phyloP scores from a whole-genome alignment of 1,284 basidiomycete genomes.

The Ganoderma meredithae region DNA sequence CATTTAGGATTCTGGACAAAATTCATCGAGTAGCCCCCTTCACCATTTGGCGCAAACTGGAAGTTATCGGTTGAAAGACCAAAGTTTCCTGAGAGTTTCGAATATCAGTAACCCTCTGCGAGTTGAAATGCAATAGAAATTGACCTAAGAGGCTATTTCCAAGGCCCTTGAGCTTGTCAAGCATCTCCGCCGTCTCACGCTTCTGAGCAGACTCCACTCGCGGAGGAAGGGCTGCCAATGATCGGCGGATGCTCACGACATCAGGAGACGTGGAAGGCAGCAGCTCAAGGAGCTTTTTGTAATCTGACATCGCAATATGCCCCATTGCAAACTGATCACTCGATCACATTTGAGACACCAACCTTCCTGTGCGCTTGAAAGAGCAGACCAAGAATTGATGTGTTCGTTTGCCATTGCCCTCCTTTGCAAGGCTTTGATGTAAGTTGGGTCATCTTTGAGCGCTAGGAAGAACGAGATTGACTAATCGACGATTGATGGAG shows the following conservation, averaged over 20 bases:
- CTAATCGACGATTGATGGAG: slow-evolving; percentile 14
- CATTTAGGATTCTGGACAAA: slow-evolving; percentile 55
- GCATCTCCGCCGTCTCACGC: slow-evolving; percentile 91
- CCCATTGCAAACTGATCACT: background rate
- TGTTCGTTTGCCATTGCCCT: slow-evolving; percentile 87
- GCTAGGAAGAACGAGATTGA: slow-evolving; percentile 56
- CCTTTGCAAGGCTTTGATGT: slow-evolving; percentile 89
- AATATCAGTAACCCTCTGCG: background rate
- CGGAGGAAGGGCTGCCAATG: slow-evolving; percentile 65
- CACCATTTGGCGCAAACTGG: slow-evolving; percentile 90
- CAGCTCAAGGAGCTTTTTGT: slow-evolving; percentile 70
- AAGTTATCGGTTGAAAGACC: slow-evolving; percentile 94
- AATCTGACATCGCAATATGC: slow-evolving; percentile 61
- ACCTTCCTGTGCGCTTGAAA: slow-evolving; percentile 89
- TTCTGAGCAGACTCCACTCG: slow-evolving; percentile 81
- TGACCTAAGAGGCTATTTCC: slow-evolving; percentile 92
- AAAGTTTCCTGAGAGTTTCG: slow-evolving; percentile 68
- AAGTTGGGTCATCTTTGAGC: slow-evolving; percentile 82
- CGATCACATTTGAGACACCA: background rate
- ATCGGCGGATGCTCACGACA: slow-evolving; percentile 53
- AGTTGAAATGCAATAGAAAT: slow-evolving; percentile 26
- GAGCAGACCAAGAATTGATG: slow-evolving; percentile 83
- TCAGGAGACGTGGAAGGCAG: slow-evolving; percentile 67
- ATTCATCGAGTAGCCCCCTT: slow-evolving; percentile 94
- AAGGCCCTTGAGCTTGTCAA: slow-evolving; percentile 91